Base-by-base conservation (phyloP, 257 asterid genomes). In the Solanum habrochaites region DNA sequence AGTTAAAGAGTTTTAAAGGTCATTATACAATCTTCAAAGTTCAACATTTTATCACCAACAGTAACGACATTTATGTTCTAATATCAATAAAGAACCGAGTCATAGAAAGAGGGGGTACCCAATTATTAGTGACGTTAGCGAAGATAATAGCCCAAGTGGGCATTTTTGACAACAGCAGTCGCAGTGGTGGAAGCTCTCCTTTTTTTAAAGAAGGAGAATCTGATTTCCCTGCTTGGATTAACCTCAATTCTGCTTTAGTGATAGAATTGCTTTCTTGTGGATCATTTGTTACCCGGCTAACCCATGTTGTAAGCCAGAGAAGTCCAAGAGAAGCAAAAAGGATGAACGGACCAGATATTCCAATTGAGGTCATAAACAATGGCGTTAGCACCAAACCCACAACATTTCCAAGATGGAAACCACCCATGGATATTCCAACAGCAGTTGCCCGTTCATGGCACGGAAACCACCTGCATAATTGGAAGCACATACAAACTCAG, bases 401-500 rank as follows among this genome's bases (percentile, higher is more conserved):
- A 21, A 97, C 99, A 64, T 95, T 97, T 81, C 98, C 98, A 3
- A 97, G 89, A 92, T 97, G 99, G 88, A 97, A 95, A 18, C 99
- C 99, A 8, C 98, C 99, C 99, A 97, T 97, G 10, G 99, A 95
- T 88, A 96, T 71, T 90, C 98, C 99, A 81, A 97, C 98, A 23
- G 98, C 98, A 37, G 98, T 94, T 2, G 98, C 98, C 86, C 99
- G 91, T 87, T 97, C 98, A 35, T 94, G 88, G 72, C 93, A 88
- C 11, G 99, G 98, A 91, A 95, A 95, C 99, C 98, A 97, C 90
- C 99, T 96, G 86, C 73, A 23, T 21, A 75, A 75, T 29, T 29
- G 83, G 78, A 88, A 23, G 20, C 31, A 16, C 45, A 77, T 58
- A 62, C 31, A 20, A 62, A 40, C 56, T 66, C 32, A 83, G 58